A percentile compares a stretch with the other conserved stretches of the same genome.
These are phyloP conservation scores for Echites panduratus DNA, from an alignment of 257 asterid species.

Conservation along the genomic window DNA sequence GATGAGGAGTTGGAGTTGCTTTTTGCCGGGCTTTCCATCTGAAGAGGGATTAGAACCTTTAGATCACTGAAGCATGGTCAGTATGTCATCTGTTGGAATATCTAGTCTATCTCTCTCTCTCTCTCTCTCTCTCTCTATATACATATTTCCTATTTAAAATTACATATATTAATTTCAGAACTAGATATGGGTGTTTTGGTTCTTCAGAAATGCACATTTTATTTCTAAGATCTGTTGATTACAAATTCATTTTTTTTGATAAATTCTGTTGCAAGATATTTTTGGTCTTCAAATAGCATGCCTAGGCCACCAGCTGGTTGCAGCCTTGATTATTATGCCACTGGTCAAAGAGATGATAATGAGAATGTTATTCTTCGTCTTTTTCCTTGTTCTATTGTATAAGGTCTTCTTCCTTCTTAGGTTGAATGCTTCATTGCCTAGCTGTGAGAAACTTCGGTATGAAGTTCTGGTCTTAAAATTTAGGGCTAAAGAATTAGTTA, in stretches of 20 bases:
- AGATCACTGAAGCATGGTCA: not conserved
- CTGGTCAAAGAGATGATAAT: not conserved
- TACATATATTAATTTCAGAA: not conserved
- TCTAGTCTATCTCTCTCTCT: no score
- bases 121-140: no score
- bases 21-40: slow-evolving; percentile 68
- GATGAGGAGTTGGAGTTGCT: slow-evolving; percentile 80
- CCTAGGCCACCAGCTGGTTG: not conserved
- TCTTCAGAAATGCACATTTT: not conserved
- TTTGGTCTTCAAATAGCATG: not conserved
- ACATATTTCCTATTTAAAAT: no score
- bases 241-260: not conserved
- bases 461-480: not conserved
- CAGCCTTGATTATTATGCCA: not conserved
- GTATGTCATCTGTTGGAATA: not conserved
- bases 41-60: slow-evolving; percentile 18
- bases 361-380: not conserved
- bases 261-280: not conserved
- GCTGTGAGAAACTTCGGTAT: not conserved
- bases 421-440: not conserved
- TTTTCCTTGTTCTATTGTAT: not conserved
- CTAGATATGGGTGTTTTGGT: not conserved
- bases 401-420: not conserved
- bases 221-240: not conserved
- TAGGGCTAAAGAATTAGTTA: not conserved